Evolutionary conservation across 2,329 filamentous ascomycete species (phyloP), one percentile per base, ranked within the genome.

Genomic region (Colletotrichum simmondsii): DNA sequence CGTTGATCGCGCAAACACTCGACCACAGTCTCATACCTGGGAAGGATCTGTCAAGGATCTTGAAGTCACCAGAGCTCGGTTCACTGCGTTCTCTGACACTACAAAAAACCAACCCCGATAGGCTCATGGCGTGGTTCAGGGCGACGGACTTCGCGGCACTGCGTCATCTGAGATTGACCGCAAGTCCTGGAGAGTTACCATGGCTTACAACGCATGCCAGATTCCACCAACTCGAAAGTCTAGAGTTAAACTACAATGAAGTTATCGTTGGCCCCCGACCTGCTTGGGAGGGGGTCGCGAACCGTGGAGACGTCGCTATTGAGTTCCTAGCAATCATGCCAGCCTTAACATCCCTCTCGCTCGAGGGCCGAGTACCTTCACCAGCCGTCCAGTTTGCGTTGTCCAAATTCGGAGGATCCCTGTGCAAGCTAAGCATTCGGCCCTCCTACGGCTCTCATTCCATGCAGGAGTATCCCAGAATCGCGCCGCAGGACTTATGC

Each of bases 91-190:
- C 12, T 32, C 22, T 66, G n/a, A 59, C 64, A 12, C n/a, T 66
- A 26, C 46, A 59, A 10, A 52, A 28, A 19, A 32, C 35, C 12
- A 58, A 30, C 2, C 64, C 53, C 1, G 35, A 53, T n/a, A 58
- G 64, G 30, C 19, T 66, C 10, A 35, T 24, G 37, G 54, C 54
- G 14, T 66, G 64, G 64, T 56, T 6, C 6, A 24, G 58, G 22
- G 56, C 37, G n/a, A 46, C 49, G 4, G 53, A 66, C 22, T 66
- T 66, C 28, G 19, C 64, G n/a, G 19, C 26, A 19, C n/a, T 66
- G 64, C 53, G 54, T 28, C 64, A 66, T 22, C 26, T 66, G 35
- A 59, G 49, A 35, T 28, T 66, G n/a, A 58, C 58, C 26, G n/a
- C 49, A 19, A 16, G 53, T 26, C 30, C 28, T 26, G 30, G 53